phyloP scores from a whole-genome alignment of 257 asterid species.

The Solanum appendiculatum region DNA sequence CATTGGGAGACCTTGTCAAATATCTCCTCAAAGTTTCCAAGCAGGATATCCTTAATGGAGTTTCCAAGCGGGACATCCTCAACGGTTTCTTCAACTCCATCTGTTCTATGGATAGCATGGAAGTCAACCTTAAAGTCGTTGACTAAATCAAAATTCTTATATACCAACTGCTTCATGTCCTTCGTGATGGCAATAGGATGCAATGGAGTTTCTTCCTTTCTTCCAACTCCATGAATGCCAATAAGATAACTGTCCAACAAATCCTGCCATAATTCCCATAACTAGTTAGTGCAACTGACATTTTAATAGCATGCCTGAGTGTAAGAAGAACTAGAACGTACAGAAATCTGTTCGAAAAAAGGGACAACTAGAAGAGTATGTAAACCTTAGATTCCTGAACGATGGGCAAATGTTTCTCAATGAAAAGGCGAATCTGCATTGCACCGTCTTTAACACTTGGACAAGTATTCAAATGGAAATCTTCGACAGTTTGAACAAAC shows the following conservation, averaged over 20 bases:
- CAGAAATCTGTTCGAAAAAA: background rate
- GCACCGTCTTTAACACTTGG: constrained; percentile 36
- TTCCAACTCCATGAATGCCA: constrained; percentile 35
- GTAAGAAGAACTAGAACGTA: background rate
- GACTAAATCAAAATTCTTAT: constrained; percentile 44
- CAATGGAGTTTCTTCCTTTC: constrained; percentile 23
- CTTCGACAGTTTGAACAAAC: constrained; percentile 45
- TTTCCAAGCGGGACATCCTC: constrained; percentile 40
- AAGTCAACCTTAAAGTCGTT: constrained; percentile 35
- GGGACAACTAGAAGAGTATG: background rate
- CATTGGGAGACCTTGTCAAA: constrained; percentile 40
- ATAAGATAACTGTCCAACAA: constrained; percentile 60
- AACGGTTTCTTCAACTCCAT: constrained; percentile 31
- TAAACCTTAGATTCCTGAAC: constrained; percentile 70
- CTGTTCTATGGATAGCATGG: constrained; percentile 22
- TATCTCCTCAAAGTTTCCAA: constrained; percentile 46
- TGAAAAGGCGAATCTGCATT: constrained; percentile 31
- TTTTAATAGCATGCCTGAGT: background rate
- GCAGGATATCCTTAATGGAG: constrained; percentile 32
- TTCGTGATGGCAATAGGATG: constrained; percentile 62
- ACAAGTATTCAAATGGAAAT: constrained; percentile 58
- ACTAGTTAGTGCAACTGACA: background rate
- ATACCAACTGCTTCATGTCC: constrained; percentile 61
- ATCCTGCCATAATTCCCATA: constrained; percentile 33
- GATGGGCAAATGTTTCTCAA: constrained; percentile 39